These are phyloP conservation scores for Tricholoma matsutake DNA, from an alignment of 768 basidiomycete species.

Conservation along the genomic window DNA sequence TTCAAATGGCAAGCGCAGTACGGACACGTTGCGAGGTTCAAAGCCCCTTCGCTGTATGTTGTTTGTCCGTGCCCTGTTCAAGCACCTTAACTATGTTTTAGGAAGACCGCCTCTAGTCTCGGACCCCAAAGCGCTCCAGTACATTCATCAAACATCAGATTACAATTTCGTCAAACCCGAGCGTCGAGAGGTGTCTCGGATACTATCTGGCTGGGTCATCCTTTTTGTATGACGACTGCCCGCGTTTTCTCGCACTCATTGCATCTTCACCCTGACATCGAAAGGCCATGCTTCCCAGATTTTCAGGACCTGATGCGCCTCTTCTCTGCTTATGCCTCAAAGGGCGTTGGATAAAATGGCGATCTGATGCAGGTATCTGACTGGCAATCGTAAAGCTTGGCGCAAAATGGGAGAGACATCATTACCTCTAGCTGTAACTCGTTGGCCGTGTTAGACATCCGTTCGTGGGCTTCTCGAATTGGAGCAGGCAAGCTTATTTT, in stretches of 20 bases:
- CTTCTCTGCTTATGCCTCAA: constrained; percentile 36
- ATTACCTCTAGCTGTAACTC: constrained; percentile 26
- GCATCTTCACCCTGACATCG: constrained; percentile 32
- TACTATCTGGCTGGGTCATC: constrained; percentile 34
- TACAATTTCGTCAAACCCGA: constrained; percentile 42
- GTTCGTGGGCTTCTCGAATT: constrained; percentile 42
- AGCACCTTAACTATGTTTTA: constrained; percentile 13
- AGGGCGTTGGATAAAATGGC: constrained; percentile 20
- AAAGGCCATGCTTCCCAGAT: constrained; percentile 45
- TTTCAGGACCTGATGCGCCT: constrained; percentile 41
- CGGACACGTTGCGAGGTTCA: constrained; percentile 38
- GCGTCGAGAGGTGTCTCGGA: constrained; percentile 33
- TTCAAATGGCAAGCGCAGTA: constrained; percentile 43
- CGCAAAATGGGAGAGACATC: constrained; percentile 38
- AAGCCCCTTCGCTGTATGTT: constrained; percentile 36
- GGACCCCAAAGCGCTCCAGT: constrained; percentile 48
- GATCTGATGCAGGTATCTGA: background rate
- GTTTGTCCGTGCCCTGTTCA: background rate
- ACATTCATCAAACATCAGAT: constrained; percentile 41
- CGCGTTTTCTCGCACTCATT: background rate
- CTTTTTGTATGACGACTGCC: constrained; percentile 13
- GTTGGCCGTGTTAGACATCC: constrained; percentile 31
- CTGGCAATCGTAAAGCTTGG: constrained; percentile 25
- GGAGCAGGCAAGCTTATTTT: constrained; percentile 36
- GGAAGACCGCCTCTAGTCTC: constrained; percentile 42